Conservation (phyloP, 257 asterid species). For the Echites panduratus region DNA sequence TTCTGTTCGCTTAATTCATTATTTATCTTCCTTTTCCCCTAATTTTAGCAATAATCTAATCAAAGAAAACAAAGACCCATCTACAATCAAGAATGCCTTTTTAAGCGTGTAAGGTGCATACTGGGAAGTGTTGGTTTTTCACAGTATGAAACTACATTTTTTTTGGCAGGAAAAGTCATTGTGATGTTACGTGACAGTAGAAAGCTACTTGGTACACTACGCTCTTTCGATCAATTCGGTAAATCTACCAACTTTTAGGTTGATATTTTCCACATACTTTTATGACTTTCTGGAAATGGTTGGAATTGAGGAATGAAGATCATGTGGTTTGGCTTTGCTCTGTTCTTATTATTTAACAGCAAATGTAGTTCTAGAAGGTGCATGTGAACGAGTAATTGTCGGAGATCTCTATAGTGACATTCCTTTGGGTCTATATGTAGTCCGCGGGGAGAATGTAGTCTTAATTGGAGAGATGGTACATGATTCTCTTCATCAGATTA, state of each 20-base stretch:
- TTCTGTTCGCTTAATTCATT: not conserved
- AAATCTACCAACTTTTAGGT: not conserved
- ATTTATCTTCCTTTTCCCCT: not conserved
- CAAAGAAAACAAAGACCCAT: not conserved
- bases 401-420: conserved; percentile 24
- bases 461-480: conserved; percentile 30
- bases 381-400: conserved; percentile 21
- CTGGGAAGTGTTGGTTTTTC: not conserved
- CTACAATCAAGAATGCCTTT: not conserved
- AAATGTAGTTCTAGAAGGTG: conserved; percentile 32
- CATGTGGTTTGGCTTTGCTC: not conserved
- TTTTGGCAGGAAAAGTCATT: conserved; percentile 16
- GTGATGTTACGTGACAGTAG: conserved; percentile 23
- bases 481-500: not conserved
- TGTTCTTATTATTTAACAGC: conserved; percentile 16
- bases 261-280: not conserved
- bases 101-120: not conserved
- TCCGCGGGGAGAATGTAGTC: conserved; percentile 35
- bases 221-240: conserved; percentile 31
- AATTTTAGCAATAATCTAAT: not conserved
- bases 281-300: too few relatives aligned
- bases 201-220: conserved; percentile 20
- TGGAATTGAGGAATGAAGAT: not conserved
- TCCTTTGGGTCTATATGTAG: conserved; percentile 20
- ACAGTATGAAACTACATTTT: not conserved